A percentile compares a stretch with the other conserved stretches of the same genome.
Evolutionary conservation across 2,329 filamentous ascomycete species (phyloP).

Genomic region (Cordyceps cicadae): DNA sequence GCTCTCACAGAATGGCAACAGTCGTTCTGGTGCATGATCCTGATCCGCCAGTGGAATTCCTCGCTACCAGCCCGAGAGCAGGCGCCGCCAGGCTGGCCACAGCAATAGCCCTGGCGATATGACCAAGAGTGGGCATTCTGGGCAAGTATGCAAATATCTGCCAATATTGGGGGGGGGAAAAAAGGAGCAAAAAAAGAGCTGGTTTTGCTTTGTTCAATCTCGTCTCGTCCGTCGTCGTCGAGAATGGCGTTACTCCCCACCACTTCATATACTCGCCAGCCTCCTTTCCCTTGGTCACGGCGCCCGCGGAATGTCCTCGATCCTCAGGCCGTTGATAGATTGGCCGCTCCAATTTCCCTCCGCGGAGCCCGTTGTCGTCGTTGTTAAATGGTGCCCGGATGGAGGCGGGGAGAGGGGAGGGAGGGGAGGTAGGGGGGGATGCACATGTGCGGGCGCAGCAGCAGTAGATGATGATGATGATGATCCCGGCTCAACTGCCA

Average conservation of each 20-base stretch:
- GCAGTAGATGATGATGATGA: no score
- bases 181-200: no score
- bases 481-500: no score
- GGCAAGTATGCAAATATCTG: no score
- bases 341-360: background rate
- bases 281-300: background rate
- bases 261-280: background rate
- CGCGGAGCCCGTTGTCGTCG: conserved; percentile 7
- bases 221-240: background rate
- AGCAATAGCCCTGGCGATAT: background rate
- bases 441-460: background rate
- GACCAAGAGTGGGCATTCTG: background rate
- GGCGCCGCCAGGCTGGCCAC: background rate
- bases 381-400: background rate
- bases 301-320: background rate
- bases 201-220: no score
- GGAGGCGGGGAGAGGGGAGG: no score
- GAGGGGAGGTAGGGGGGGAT: no score
- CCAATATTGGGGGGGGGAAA: background rate
- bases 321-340: background rate
- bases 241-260: background rate
- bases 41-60: background rate
- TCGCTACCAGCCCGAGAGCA: conserved; percentile 10
- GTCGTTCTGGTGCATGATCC: conserved; percentile 22
- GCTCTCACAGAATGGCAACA: conserved; percentile 23